Percentiles rank a stretch among this genome's conserved stretches.
Conservation (phyloP, 352 stramenopile species). For the Pythium myriotylum region DNA sequence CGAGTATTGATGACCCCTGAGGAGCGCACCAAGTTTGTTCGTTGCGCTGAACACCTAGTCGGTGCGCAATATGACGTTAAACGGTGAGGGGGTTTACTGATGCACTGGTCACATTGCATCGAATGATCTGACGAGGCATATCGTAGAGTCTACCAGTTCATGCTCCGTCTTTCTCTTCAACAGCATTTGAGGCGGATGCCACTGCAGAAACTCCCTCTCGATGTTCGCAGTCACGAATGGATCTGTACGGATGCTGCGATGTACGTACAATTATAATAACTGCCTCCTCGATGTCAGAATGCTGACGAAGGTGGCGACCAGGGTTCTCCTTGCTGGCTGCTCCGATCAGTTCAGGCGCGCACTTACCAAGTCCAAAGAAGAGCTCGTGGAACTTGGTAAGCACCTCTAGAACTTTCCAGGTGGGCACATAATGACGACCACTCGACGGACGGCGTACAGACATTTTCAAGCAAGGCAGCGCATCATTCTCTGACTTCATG, state of each 20-base stretch:
- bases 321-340: slow-evolving; percentile 66
- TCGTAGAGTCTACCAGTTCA: slow-evolving; percentile 59
- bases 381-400: slow-evolving; percentile 50
- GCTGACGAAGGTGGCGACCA: slow-evolving; percentile 7
- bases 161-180: slow-evolving; percentile 59
- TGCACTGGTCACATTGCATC: background rate
- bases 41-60: slow-evolving; percentile 59
- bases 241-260: slow-evolving; percentile 81
- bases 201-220: slow-evolving; percentile 48
- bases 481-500: slow-evolving; percentile 71
- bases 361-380: slow-evolving; percentile 46
- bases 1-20: slow-evolving; percentile 46
- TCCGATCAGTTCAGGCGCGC: slow-evolving; percentile 50
- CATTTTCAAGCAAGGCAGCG: slow-evolving; percentile 71
- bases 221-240: slow-evolving; percentile 60
- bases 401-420: too few relatives aligned
- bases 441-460: slow-evolving; percentile 31
- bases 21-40: slow-evolving; percentile 59
- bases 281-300: background rate
- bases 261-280: slow-evolving; percentile 33
- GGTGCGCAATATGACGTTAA: slow-evolving; percentile 67
- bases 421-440: too few relatives aligned
- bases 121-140: background rate
- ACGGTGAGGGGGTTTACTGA: slow-evolving; percentile 44
- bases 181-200: slow-evolving; percentile 43